Base-by-base conservation (phyloP, 345 rosid genomes). In the Cardamine occulta region DNA sequence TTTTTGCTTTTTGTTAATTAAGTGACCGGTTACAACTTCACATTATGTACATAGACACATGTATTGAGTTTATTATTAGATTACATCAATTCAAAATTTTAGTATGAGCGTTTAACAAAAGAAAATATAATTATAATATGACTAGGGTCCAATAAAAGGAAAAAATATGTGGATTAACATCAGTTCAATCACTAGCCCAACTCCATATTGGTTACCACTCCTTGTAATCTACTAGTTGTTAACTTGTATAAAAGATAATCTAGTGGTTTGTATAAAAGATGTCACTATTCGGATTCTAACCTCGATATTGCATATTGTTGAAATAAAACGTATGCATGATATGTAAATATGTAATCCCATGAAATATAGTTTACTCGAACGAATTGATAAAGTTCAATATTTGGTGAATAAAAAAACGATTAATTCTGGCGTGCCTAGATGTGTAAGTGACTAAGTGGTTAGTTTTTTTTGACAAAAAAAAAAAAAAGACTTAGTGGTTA, bases 1-100 rank as follows among this genome's bases (percentile, higher is more conserved):
- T 5, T 59, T 23, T 28, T 49, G 23, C 15, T 32, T 13, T 74
- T 13, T 19, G 21, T 57, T 66, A 74, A 74, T 18, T 56, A 56
- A 45, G 7, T n/a, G 9, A 15, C 18, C 8, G 45, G 1, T 64
- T 31, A 17, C 65, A 28, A 55, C 39, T 44, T 73, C 17, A 29
- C 44, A 51, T 35, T n/a, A n/a, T n/a, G n/a, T 21, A 21, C 23
- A 21, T 21, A 40, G 7, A 62, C 0, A 62, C 0, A 34, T 11
- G 65, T 37, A 11, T 37, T 45, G 19, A 45, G 0, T 47, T n/a
- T 47, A n/a, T 17, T 17, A 47, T 48, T 48, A 48, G 5, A 48
- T 17, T 11, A 17, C 23, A 17, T 17, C 53, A 8, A 48, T 48
- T 48, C 10, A 48, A 48, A 48, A 18, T 0, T 7, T 18, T 48